These are phyloP conservation scores for Candida piceae DNA, from an alignment of 805 yeast genomes.

Conservation along the genomic window DNA sequence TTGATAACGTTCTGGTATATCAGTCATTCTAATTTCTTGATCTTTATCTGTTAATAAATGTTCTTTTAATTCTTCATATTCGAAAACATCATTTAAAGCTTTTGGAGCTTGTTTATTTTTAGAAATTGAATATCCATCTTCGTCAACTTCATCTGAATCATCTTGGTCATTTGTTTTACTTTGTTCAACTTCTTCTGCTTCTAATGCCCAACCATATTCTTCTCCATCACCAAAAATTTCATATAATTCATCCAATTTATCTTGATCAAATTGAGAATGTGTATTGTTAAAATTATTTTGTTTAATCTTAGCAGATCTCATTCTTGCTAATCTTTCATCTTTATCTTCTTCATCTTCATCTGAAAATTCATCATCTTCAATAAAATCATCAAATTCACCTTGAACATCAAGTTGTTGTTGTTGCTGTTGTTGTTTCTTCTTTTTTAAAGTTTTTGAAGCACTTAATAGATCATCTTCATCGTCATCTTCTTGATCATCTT, in stretches of 20 bases:
- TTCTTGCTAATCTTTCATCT: slow-evolving; percentile 35
- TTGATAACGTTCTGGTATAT: slow-evolving; percentile 91
- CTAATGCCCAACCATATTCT: slow-evolving; percentile 97
- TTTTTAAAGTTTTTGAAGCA: slow-evolving; percentile 22
- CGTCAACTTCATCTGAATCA: slow-evolving; percentile 34
- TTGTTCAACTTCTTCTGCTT: slow-evolving; percentile 68
- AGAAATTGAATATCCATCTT: slow-evolving; percentile 27
- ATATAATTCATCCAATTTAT: slow-evolving; percentile 84
- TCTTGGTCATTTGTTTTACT: slow-evolving; percentile 24
- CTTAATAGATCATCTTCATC: slow-evolving; percentile 28
- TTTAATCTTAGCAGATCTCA: slow-evolving; percentile 30
- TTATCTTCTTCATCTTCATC: slow-evolving; percentile 72
- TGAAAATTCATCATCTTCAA: slow-evolving; percentile 93
- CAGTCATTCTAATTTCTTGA: slow-evolving; percentile 78
- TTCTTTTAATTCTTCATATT: slow-evolving; percentile 86
- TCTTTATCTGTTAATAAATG: slow-evolving; percentile 90
- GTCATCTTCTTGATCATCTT: slow-evolving; percentile 31
- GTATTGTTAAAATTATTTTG: slow-evolving; percentile 27
- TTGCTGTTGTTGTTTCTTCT: slow-evolving; percentile 19
- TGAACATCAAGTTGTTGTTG: slow-evolving; percentile 30
- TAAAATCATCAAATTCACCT: slow-evolving; percentile 94
- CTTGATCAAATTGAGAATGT: slow-evolving; percentile 65
- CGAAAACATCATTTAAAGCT: slow-evolving; percentile 84
- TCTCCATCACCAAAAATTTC: slow-evolving; percentile 97
- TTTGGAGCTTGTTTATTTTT: slow-evolving; percentile 33